phyloP scores from a whole-genome alignment of 139 green algal species.

The Chlorella sp. region DNA sequence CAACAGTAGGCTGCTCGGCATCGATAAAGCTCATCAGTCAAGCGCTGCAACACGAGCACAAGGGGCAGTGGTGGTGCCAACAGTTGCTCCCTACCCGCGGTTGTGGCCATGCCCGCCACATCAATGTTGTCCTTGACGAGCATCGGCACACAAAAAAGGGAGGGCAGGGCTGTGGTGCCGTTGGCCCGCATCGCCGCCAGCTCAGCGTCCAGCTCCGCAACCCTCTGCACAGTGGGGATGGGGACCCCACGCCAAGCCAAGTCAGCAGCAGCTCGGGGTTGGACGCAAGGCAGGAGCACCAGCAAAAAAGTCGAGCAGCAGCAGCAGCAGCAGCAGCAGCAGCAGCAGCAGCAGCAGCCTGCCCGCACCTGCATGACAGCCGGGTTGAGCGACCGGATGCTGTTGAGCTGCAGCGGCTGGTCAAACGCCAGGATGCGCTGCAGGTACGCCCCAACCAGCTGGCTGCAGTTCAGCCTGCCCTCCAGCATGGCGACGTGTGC shows the following conservation, averaged over 20 bases:
- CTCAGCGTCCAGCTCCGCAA: background rate
- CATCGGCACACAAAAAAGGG: conserved; percentile 32
- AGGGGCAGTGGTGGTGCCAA: too few species aligned
- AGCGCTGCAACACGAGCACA: too few species aligned
- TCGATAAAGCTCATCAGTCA: too few species aligned
- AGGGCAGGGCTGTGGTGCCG: background rate
- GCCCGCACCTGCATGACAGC: too few species aligned
- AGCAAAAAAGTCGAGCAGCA: too few species aligned
- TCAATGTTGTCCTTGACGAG: conserved; percentile 47
- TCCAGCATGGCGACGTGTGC: conserved; percentile 15
- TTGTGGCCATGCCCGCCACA: conserved; percentile 22
- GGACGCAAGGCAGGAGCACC: too few species aligned
- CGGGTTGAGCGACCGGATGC: background rate
- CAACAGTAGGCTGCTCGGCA: too few species aligned
- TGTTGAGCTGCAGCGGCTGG: conserved; percentile 8
- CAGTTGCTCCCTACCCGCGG: background rate
- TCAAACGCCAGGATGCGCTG: conserved; percentile 32
- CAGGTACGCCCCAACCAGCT: conserved; percentile 27
- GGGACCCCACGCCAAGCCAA: too few species aligned
- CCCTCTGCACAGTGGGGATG: background rate
- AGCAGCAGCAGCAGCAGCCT: too few species aligned
- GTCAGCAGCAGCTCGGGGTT: too few species aligned
- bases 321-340: too few species aligned
- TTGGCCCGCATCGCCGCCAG: background rate
- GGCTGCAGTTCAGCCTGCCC: conserved; percentile 25